Evolutionary conservation across 805 yeast species (phyloP), one percentile per base, ranked within the genome.

Genomic region (Starmerella lactis-condensi): DNA sequence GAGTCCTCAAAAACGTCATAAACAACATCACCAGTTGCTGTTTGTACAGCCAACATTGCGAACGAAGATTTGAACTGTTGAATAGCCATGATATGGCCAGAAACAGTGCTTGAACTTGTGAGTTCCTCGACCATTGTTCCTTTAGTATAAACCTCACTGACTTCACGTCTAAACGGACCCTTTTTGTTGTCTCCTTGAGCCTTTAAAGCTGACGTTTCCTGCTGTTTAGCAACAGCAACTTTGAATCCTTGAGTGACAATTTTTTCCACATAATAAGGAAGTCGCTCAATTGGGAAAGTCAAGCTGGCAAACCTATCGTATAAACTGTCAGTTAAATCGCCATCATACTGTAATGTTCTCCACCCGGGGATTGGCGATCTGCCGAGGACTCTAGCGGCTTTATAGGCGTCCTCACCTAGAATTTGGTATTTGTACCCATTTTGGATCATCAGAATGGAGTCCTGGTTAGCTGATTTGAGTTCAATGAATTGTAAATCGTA

Each of bases 341-440:
- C 32, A 3, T 60, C 60, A 10, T 61, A 62, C 24, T 71, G 67
- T 4, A 71, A 42, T 3, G 66, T 55, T 21, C 66, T 43, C 48
- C 72, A 69, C 0, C 93, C 93, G 0, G 76, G 75, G 1, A 78
- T 60, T 15, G 75, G 58, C 37, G 75, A 71, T 21, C 82, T 52
- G 16, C 54, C 54, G 10, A 51, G 43, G 9, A 74, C 61, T 29
- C 61, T 56, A 9, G 91, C 64, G 0, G 74, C 93, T 4, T 57
- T 55, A 10, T 59, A 61, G 0, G 96, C 95, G 53, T 85, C 95
- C 33, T 71, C 64, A 1, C 92, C 93, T 49, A 69, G 79, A 38
- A 83, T 72, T 46, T 77, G 78, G 55, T 71, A 89, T 51, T 81
- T 82, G 56, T 85, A 89, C 0, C 98, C 98, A 3, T 78, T 91